Conservation (phyloP, 2,329 filamentous ascomycete species). For the Mycosphaerella sp. region DNA sequence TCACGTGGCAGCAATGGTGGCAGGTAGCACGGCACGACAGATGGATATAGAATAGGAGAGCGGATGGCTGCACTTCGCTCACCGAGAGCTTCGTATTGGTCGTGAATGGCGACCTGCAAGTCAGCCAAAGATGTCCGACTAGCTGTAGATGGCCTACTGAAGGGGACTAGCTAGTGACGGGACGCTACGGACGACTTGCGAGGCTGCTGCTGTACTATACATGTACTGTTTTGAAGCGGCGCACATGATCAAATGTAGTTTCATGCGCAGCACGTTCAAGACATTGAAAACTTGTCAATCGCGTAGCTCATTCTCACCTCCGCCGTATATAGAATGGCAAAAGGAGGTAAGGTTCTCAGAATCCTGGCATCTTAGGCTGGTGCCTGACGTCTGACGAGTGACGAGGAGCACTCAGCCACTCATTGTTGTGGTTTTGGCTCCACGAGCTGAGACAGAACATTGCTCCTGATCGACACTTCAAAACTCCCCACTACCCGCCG, state of each 20-base stretch:
- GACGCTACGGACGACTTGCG: background rate
- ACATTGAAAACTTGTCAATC: background rate
- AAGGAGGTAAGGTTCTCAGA: background rate
- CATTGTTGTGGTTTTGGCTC: background rate
- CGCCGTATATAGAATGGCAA: background rate
- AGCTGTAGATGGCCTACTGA: background rate
- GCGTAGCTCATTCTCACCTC: background rate
- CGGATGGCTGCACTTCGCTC: no score
- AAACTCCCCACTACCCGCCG: background rate
- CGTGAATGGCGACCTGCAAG: no score
- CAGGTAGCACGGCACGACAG: no score
- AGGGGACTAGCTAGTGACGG: background rate
- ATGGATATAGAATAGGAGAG: no score
- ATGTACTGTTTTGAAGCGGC: background rate
- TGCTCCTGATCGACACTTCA: slow-evolving; percentile 8
- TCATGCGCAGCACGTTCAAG: background rate
- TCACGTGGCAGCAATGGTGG: no score
- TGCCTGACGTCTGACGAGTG: background rate
- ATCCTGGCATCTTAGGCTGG: background rate
- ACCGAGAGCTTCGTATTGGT: no score
- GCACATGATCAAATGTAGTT: slow-evolving; percentile 3
- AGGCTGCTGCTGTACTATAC: slow-evolving; percentile 3
- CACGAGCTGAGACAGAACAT: background rate
- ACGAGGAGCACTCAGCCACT: slow-evolving; percentile 4
- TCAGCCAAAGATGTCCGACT: background rate